Evolutionary conservation across 163 green algal species (phyloP).

Genomic region (Coccomyxa subellipsoidea): DNA sequence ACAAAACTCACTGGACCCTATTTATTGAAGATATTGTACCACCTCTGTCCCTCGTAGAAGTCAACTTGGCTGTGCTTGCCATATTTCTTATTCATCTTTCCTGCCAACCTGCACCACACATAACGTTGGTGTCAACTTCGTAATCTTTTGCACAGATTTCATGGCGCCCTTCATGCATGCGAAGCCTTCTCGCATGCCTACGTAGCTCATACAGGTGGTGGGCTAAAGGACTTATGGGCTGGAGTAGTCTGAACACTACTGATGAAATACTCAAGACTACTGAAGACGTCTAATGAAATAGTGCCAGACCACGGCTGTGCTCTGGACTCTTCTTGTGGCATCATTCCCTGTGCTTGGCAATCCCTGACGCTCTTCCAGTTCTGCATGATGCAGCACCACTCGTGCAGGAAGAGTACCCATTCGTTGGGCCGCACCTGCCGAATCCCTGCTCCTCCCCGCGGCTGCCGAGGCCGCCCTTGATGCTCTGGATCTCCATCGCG

Average conservation of each 20-base stretch:
- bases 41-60: conserved; percentile 2
- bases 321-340: no score
- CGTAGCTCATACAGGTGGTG: no score
- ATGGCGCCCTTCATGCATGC: not conserved
- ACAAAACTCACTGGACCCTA: not conserved
- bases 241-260: no score
- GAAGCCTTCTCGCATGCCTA: not conserved
- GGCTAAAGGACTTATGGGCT: no score
- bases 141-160: not conserved
- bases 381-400: no score
- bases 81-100: conserved; percentile 18
- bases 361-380: no score
- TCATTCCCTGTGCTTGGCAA: no score
- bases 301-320: no score
- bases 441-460: not conserved
- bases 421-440: not conserved
- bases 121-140: not conserved
- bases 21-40: conserved; percentile 1
- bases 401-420: no score
- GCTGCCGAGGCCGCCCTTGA: not conserved
- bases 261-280: no score
- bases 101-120: not conserved
- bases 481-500: conserved; percentile 7
- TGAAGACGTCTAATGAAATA: no score
- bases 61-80: not conserved